Evolutionary conservation across 768 basidiomycete species (phyloP).

Genomic region (Lactarius indigo): DNA sequence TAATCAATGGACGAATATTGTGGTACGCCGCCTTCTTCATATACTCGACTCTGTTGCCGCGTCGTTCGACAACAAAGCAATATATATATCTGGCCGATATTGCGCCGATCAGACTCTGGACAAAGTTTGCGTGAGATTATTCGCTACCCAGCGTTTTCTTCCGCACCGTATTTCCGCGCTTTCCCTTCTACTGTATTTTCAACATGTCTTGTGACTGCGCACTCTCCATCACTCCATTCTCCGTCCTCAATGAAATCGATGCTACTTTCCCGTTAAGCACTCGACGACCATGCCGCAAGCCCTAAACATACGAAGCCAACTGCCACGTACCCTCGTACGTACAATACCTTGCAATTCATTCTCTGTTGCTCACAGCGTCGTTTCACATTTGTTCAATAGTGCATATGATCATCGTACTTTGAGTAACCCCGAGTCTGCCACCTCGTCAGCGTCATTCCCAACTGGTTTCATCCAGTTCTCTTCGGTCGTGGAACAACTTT

Average conservation of each 20-base stretch:
- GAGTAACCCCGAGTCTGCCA: too few species aligned
- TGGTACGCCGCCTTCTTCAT: too few species aligned
- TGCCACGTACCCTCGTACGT: background rate
- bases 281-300: background rate
- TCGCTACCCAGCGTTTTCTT: background rate
- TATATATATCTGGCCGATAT: too few species aligned
- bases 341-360: background rate
- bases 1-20: too few species aligned
- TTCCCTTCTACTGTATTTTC: background rate
- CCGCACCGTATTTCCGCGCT: background rate
- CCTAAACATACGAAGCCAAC: background rate
- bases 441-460: too few species aligned
- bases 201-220: too few species aligned
- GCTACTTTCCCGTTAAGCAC: background rate
- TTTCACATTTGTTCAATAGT: background rate
- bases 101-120: too few species aligned
- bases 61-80: too few species aligned
- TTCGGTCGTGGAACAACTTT: background rate
- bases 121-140: too few species aligned
- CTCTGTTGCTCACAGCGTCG: background rate
- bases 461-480: too few species aligned
- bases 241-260: background rate
- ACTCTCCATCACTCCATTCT: background rate
- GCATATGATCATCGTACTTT: background rate
- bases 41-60: too few species aligned